Evolutionary conservation across 768 basidiomycete genomes (phyloP).

Genomic region (Lactarius deliciosus): DNA sequence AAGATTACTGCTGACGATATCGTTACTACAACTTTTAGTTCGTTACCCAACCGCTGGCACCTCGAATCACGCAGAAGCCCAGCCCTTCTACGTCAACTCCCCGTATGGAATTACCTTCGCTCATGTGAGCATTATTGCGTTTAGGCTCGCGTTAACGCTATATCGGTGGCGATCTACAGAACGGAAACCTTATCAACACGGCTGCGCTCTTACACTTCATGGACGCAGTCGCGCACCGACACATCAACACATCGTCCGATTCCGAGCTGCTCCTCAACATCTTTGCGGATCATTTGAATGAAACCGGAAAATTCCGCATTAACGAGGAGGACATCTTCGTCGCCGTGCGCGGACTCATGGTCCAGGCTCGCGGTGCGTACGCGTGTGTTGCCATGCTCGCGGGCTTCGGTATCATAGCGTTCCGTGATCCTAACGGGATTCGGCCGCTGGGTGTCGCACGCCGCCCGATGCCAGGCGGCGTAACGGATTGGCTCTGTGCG

Average conservation of each 20-base stretch:
- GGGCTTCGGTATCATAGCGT: slow-evolving; percentile 96
- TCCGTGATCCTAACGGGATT: slow-evolving; percentile 97
- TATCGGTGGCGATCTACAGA: slow-evolving; percentile 49
- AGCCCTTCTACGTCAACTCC: slow-evolving; percentile 99
- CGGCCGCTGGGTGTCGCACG: slow-evolving; percentile 86
- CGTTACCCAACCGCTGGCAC: slow-evolving; percentile 98
- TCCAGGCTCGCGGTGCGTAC: slow-evolving; percentile 88
- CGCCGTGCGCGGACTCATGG: slow-evolving; percentile 87
- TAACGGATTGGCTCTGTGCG: slow-evolving; percentile 85
- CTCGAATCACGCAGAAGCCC: slow-evolving; percentile 94
- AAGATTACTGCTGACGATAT: slow-evolving; percentile 6
- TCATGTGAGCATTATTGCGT: slow-evolving; percentile 58
- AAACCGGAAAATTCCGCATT: slow-evolving; percentile 98
- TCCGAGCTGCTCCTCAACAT: slow-evolving; percentile 97
- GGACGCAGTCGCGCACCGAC: slow-evolving; percentile 94
- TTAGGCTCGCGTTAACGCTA: slow-evolving; percentile 8
- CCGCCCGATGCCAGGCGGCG: slow-evolving; percentile 53
- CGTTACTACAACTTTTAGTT: slow-evolving; percentile 47
- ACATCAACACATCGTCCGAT: slow-evolving; percentile 98
- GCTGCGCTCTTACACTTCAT: slow-evolving; percentile 82
- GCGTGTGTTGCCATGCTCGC: slow-evolving; percentile 99
- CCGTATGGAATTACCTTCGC: slow-evolving; percentile 98
- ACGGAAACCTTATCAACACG: slow-evolving; percentile 98
- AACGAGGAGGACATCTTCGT: slow-evolving; percentile 99
- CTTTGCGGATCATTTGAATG: slow-evolving; percentile 95